A percentile compares a stretch with the other conserved stretches of the same genome.
These are phyloP conservation scores for Trichoderma oligosporum DNA, from an alignment of 2,329 filamentous ascomycete species.

Conservation along the genomic window DNA sequence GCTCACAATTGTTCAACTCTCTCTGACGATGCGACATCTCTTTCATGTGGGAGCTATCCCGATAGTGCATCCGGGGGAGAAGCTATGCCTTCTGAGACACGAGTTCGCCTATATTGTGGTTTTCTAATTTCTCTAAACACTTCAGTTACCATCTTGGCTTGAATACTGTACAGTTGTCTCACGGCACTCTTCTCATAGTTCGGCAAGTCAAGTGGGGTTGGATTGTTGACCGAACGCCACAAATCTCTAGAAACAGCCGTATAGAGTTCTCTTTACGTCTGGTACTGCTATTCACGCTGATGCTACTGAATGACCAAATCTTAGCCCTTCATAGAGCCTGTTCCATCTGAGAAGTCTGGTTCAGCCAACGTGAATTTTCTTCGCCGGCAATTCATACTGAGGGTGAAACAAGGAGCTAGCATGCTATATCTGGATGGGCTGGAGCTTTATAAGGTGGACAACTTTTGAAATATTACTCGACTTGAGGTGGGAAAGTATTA, in stretches of 20 bases:
- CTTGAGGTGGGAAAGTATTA: slow-evolving; percentile 25
- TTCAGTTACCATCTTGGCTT: slow-evolving; percentile 23
- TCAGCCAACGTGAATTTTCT: slow-evolving; percentile 29
- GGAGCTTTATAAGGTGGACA: slow-evolving; percentile 32
- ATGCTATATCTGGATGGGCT: slow-evolving; percentile 38
- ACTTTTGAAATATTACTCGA: slow-evolving; percentile 27
- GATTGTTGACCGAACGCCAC: neutral
- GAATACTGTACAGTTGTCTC: slow-evolving; percentile 29
- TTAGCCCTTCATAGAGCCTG: slow-evolving; percentile 29
- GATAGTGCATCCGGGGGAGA: slow-evolving; percentile 20
- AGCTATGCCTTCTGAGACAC: slow-evolving; percentile 24
- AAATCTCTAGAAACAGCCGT: neutral
- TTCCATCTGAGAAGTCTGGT: slow-evolving; percentile 31
- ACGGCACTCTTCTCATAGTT: slow-evolving; percentile 32
- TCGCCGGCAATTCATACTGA: slow-evolving; percentile 22
- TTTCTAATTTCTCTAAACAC: slow-evolving; percentile 33
- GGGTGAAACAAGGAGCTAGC: slow-evolving; percentile 25
- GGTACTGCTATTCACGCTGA: slow-evolving; percentile 34
- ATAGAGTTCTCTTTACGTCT: slow-evolving; percentile 30
- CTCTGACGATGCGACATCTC: slow-evolving; percentile 23
- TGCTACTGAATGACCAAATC: slow-evolving; percentile 27
- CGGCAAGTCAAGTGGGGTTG: slow-evolving; percentile 19
- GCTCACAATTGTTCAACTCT: slow-evolving; percentile 26
- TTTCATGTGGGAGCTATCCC: slow-evolving; percentile 24
- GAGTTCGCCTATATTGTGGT: slow-evolving; percentile 31